phyloP scores from a whole-genome alignment of 371 early-diverging fungal species.

The Rhizopus delemar region DNA sequence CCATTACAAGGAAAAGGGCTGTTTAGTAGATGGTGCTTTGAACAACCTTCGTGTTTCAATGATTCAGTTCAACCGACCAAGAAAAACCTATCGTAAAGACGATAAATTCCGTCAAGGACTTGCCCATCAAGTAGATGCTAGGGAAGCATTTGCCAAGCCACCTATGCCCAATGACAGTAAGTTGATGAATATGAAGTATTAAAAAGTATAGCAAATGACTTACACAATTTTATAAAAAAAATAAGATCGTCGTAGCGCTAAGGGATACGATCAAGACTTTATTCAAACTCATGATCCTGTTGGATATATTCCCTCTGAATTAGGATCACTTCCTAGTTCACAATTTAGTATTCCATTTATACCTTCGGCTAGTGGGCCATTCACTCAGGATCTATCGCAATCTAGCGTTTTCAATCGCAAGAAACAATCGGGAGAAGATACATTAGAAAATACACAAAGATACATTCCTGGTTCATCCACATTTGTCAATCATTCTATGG shows the following conservation, averaged over 20 bases:
- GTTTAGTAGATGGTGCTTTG: constrained; percentile 94
- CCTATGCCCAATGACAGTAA: constrained; percentile 57
- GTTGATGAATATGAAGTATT: not conserved
- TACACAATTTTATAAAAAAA: not conserved
- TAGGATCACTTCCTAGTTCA: constrained; percentile 54
- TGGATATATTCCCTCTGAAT: constrained; percentile 62
- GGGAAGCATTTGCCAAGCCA: constrained; percentile 66
- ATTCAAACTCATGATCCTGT: constrained; percentile 62
- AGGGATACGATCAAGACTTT: constrained; percentile 54
- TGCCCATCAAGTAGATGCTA: constrained; percentile 67
- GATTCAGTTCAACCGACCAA: constrained; percentile 85
- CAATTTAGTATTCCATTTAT: constrained; percentile 67
- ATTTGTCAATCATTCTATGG: constrained; percentile 44
- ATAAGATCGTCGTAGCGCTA: constrained; percentile 52
- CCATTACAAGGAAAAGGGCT: constrained; percentile 88
- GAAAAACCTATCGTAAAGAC: constrained; percentile 61
- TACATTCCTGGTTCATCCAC: constrained; percentile 45
- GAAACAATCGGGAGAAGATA: constrained; percentile 20
- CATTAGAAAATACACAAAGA: constrained; percentile 30
- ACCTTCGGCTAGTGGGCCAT: constrained; percentile 67
- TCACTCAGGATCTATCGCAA: constrained; percentile 70
- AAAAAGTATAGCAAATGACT: not conserved
- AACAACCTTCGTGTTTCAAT: constrained; percentile 82
- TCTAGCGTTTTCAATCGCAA: constrained; percentile 54
- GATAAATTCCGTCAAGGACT: constrained; percentile 68